phyloP scores from a whole-genome alignment of 768 basidiomycete genomes.

The Tylopilus subfusipes region DNA sequence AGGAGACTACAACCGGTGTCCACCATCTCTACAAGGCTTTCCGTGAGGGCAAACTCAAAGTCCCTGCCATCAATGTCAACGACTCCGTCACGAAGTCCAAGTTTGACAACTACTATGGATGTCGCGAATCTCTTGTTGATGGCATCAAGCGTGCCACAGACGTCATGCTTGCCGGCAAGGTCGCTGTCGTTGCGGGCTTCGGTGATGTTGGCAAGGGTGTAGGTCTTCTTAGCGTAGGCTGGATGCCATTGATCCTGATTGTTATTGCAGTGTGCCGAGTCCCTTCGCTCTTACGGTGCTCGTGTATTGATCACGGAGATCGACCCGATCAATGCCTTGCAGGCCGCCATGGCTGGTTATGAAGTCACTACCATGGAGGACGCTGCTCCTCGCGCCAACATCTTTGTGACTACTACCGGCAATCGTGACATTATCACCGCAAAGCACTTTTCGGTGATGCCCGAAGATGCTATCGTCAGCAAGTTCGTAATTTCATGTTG shows the following conservation, averaged over 20 bases:
- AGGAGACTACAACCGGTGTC: conserved; percentile 99
- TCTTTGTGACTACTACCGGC: conserved; percentile 98
- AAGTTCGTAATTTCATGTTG: conserved; percentile 58
- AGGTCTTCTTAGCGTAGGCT: conserved; percentile 35
- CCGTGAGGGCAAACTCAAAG: conserved; percentile 92
- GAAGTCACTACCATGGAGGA: conserved; percentile 99
- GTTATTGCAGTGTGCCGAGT: conserved; percentile 85
- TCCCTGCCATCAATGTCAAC: conserved; percentile 99
- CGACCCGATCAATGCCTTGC: conserved; percentile 99
- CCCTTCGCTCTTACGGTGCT: conserved; percentile 94
- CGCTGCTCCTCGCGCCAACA: conserved; percentile 80
- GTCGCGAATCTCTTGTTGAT: conserved; percentile 98
- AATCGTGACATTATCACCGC: conserved; percentile 96
- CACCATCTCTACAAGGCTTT: conserved; percentile 98
- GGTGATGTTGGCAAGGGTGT: conserved; percentile 99
- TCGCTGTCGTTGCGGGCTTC: conserved; percentile 97
- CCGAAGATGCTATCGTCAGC: conserved; percentile 97
- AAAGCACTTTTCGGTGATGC: conserved; percentile 91
- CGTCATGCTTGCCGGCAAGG: conserved; percentile 99
- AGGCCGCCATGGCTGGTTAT: conserved; percentile 99
- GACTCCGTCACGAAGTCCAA: conserved; percentile 99
- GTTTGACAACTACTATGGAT: conserved; percentile 98
- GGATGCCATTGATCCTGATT: neutral
- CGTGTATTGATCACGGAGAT: conserved; percentile 97
- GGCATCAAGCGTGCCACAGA: conserved; percentile 99